A percentile compares a stretch with the other conserved stretches of the same genome.
Evolutionary conservation across 306 rosid genomes (phyloP).

Genomic region (Sesbania bispinosa): DNA sequence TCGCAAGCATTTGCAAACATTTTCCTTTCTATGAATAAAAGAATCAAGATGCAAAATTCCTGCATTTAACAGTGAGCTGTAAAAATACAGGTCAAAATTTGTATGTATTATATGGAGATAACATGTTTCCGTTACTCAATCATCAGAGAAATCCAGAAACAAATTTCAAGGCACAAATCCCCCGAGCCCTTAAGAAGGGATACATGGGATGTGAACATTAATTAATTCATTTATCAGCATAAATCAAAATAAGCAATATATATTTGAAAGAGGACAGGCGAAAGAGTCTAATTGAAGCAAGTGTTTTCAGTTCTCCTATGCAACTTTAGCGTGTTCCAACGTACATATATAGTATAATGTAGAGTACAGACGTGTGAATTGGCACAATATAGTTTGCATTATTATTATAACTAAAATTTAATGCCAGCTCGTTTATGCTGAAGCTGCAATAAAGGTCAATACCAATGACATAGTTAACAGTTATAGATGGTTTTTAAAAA

Average conservation of each 20-base stretch:
- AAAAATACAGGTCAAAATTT: neutral
- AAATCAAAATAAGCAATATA: constrained; percentile 16
- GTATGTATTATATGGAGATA: neutral
- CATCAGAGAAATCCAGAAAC: neutral
- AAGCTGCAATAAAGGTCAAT: constrained; percentile 30
- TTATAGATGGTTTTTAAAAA: neutral
- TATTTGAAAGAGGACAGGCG: constrained; percentile 18
- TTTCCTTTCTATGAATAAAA: neutral
- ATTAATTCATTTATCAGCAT: neutral
- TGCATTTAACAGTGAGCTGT: neutral
- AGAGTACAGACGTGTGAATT: constrained; percentile 26
- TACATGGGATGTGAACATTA: constrained; percentile 6
- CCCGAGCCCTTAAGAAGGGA: neutral
- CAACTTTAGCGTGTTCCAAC: constrained; percentile 50
- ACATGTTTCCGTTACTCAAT: constrained; percentile 29
- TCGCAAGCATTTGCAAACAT: neutral
- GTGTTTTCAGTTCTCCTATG: constrained; percentile 55
- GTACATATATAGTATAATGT: constrained; percentile 9
- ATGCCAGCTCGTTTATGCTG: constrained; percentile 36
- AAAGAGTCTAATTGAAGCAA: constrained; percentile 51
- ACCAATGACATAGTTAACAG: neutral
- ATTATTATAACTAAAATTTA: neutral
- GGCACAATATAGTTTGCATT: constrained; percentile 7
- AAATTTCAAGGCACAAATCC: constrained; percentile 26
- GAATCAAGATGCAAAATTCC: neutral